Evolutionary conservation across 345 rosid genomes (phyloP).

Genomic region (Boechera stricta): DNA sequence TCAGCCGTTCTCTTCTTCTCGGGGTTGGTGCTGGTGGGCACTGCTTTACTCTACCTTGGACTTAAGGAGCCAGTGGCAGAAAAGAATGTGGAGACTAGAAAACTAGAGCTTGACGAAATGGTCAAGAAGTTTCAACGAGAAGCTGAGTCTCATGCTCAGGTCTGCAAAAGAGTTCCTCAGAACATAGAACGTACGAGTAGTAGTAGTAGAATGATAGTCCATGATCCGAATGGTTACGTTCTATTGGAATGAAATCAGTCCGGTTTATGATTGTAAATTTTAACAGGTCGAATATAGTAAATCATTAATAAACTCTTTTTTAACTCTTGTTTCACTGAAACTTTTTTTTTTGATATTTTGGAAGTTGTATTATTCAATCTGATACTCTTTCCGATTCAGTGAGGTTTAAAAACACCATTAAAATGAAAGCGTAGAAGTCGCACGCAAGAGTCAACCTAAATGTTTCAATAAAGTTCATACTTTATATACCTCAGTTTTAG

Average conservation of each 20-base stretch:
- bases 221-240: slow-evolving; percentile 52
- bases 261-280: slow-evolving; percentile 20
- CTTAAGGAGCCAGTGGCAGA: slow-evolving; percentile 57
- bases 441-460: too few species aligned
- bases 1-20: slow-evolving; percentile 50
- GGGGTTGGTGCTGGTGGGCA: slow-evolving; percentile 52
- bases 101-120: slow-evolving; percentile 63
- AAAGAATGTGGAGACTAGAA: slow-evolving; percentile 55
- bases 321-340: too few species aligned
- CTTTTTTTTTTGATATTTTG: too few species aligned
- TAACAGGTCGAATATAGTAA: not conserved
- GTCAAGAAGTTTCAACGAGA: slow-evolving; percentile 63
- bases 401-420: too few species aligned
- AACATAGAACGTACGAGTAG: slow-evolving; percentile 48
- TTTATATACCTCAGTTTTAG: too few species aligned
- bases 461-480: too few species aligned
- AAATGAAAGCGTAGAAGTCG: too few species aligned
- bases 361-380: too few species aligned
- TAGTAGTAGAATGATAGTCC: slow-evolving; percentile 44
- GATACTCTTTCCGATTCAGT: too few species aligned
- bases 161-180: slow-evolving; percentile 48
- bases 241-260: slow-evolving; percentile 49
- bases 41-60: slow-evolving; percentile 61
- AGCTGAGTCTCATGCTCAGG: slow-evolving; percentile 69
- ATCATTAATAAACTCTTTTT: not conserved